These are phyloP conservation scores for Diaporthe sp. DNA, from an alignment of 2,329 filamentous ascomycete genomes.

Conservation along the genomic window DNA sequence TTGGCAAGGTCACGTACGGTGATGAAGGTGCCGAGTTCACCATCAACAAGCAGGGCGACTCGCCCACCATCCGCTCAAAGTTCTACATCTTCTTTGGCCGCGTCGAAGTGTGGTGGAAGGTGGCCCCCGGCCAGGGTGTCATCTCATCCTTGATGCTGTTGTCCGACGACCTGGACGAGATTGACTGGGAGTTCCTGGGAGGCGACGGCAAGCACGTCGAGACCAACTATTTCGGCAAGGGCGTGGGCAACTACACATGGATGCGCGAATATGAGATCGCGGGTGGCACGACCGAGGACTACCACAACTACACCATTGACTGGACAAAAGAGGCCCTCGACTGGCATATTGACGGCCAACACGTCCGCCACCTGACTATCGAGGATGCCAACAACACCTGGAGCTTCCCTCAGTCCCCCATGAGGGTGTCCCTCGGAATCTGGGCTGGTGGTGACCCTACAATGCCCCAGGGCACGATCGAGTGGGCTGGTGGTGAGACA, in stretches of 20 bases:
- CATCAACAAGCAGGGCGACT: conserved; percentile 78
- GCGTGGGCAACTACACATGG: conserved; percentile 73
- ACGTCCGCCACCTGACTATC: conserved; percentile 74
- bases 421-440: conserved; percentile 77
- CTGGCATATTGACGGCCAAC: conserved; percentile 78
- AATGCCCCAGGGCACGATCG: conserved; percentile 69
- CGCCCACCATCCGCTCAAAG: conserved; percentile 82
- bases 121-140: conserved; percentile 80
- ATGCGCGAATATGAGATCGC: conserved; percentile 71
- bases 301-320: conserved; percentile 82
- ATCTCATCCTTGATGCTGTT: conserved; percentile 87
- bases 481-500: conserved; percentile 79
- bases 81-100: conserved; percentile 91
- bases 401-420: conserved; percentile 83
- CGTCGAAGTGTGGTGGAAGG: conserved; percentile 83
- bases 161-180: conserved; percentile 87
- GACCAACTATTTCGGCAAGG: conserved; percentile 87
- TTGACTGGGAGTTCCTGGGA: conserved; percentile 89
- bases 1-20: conserved; percentile 74
- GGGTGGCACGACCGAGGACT: conserved; percentile 69
- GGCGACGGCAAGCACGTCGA: conserved; percentile 73
- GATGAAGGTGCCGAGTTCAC: conserved; percentile 78
- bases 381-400: conserved; percentile 72
- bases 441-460: conserved; percentile 74
- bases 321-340: conserved; percentile 78